A percentile compares a stretch with the other conserved stretches of the same genome.
phyloP scores from a whole-genome alignment of 2,329 filamentous ascomycete species.

The Aureobasidium leucospermi region DNA sequence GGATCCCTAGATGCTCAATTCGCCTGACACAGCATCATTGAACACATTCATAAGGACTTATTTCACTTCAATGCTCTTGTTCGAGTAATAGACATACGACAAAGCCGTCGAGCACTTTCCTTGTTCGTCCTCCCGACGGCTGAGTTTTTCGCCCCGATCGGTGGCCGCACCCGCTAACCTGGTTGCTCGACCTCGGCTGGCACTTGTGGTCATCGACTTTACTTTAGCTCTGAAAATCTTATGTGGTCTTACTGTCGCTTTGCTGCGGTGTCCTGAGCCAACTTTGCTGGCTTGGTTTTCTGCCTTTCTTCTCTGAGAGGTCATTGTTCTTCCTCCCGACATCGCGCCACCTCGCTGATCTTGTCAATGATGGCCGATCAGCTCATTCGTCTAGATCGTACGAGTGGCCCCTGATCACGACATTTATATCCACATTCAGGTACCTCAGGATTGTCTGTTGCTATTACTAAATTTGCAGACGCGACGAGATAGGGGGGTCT shows the following conservation, averaged over 20 bases:
- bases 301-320: background rate
- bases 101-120: too few relatives aligned
- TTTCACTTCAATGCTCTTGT: too few relatives aligned
- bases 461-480: too few relatives aligned
- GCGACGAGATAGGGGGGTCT: too few relatives aligned
- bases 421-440: background rate
- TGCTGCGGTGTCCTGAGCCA: too few relatives aligned
- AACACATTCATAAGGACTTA: background rate
- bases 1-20: too few relatives aligned
- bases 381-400: background rate
- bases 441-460: too few relatives aligned
- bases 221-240: background rate
- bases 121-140: background rate
- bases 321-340: background rate
- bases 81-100: too few relatives aligned
- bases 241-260: background rate
- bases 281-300: too few relatives aligned
- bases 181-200: background rate
- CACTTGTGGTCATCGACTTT: background rate
- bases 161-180: background rate
- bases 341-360: background rate
- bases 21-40: background rate
- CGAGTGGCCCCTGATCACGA: background rate
- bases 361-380: background rate
- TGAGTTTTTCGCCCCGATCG: background rate